Evolutionary conservation across 257 asterid genomes (phyloP), one percentile per base, ranked within the genome.

Genomic region (Anisodus tanguticus): DNA sequence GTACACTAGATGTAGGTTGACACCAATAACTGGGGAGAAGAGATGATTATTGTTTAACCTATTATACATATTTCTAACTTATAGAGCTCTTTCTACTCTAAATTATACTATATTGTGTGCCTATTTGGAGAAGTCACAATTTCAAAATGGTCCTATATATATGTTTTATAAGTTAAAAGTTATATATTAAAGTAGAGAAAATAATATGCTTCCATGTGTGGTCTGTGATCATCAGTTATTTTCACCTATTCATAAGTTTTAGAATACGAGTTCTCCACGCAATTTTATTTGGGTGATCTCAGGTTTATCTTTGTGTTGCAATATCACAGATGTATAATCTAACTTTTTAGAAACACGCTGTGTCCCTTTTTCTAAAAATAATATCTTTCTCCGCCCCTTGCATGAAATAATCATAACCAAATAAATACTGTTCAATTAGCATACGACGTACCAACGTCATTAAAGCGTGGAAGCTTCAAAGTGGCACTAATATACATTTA

Each of bases 121-220:
- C 6, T n/a, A n/a, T 45, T 72, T 45, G 55, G 41, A 47, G 11
- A 19, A 19, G 43, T 49, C 19, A 47, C 22, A 19, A 74, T 74
- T 74, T 7, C 45, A 76, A 76, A 76, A 51, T 76, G 26, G 59
- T 76, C 45, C 10, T 22, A 3, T 51, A 31, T 9, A 6, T 45
- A n/a, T 3, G 1, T 70, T 41, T 43, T 70, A 41, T 26, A 37
- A 51, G 22, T 74, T 47, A 3, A 74, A 19, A 74, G 22, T 26
- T 22, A 22, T 22, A 22, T 7, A 74, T 49, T 74, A 74, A 49
- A 49, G 13, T 2, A 74, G 51, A 68, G 49, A 3, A 13, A 45
- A 51, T 43, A 53, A 51, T 74, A 74, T 76, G 81, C 63, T 26
- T 51, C 63, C 63, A 76, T 51, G 47, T 51, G 47, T 76, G 15